Conservation (phyloP, 495 filamentous ascomycete genomes). For the Parmelia sp. region DNA sequence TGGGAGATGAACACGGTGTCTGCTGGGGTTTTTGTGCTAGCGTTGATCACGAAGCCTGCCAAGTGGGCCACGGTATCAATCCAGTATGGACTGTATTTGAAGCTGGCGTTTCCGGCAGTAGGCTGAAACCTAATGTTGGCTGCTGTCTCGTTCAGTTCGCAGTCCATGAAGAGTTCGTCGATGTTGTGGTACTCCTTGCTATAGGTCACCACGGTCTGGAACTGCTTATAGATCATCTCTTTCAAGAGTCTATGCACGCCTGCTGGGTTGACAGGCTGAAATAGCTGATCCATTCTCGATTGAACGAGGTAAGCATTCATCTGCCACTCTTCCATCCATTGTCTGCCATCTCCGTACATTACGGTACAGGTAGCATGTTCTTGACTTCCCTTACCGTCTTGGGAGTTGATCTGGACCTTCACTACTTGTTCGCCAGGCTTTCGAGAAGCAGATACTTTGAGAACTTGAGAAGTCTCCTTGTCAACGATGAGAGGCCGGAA, state of each 20-base stretch:
- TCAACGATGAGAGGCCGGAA: constrained; percentile 27
- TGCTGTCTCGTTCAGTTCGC: constrained; percentile 15
- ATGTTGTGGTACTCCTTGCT: constrained; percentile 29
- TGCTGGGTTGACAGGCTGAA: neutral
- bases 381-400: constrained; percentile 27
- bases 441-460: constrained; percentile 28
- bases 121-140: constrained; percentile 36
- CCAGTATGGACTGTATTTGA: constrained; percentile 35
- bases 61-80: constrained; percentile 42
- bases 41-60: constrained; percentile 56
- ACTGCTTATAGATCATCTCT: constrained; percentile 29
- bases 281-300: constrained; percentile 46
- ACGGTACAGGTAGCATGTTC: constrained; percentile 48
- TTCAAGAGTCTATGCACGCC: constrained; percentile 10
- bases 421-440: constrained; percentile 28
- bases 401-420: constrained; percentile 24
- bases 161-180: constrained; percentile 40
- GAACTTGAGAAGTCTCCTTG: constrained; percentile 16
- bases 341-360: constrained; percentile 38
- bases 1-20: constrained; percentile 59
- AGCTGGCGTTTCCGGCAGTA: constrained; percentile 31
- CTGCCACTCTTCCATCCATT: constrained; percentile 50
- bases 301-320: constrained; percentile 50
- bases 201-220: constrained; percentile 31
- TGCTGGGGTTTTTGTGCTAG: constrained; percentile 51